Percentiles rank a stretch among this genome's conserved stretches.
Conservation (phyloP, 2,329 filamentous ascomycete species). For the Aspergillus calidoustus region DNA sequence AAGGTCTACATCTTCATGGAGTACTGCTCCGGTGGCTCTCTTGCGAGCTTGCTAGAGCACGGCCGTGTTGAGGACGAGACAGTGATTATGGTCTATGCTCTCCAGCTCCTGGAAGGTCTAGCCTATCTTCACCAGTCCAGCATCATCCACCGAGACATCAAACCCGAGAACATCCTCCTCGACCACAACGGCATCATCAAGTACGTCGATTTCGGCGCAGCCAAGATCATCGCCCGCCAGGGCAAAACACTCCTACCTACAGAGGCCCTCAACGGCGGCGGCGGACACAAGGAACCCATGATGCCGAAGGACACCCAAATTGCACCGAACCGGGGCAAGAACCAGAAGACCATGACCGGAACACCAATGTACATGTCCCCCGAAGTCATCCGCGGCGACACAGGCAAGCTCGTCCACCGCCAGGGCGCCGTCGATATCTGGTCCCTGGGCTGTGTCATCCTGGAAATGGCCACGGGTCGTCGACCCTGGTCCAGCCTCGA, state of each 20-base stretch:
- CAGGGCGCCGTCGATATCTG: conserved; percentile 92
- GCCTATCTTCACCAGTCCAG: conserved; percentile 89
- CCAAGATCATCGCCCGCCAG: conserved; percentile 93
- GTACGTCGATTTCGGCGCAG: conserved; percentile 97
- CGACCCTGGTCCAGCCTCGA: conserved; percentile 94
- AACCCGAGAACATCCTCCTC: conserved; percentile 95
- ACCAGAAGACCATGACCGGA: conserved; percentile 92
- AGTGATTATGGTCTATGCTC: conserved; percentile 93
- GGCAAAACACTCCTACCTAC: conserved; percentile 80
- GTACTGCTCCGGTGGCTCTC: conserved; percentile 92
- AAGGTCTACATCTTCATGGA: conserved; percentile 99
- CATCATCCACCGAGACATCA: conserved; percentile 96
- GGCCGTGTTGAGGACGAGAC: conserved; percentile 97
- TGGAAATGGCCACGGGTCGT: conserved; percentile 95
- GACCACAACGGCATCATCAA: conserved; percentile 99
- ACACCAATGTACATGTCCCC: conserved; percentile 99
- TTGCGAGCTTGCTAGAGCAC: conserved; percentile 88
- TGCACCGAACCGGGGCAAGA: conserved; percentile 44
- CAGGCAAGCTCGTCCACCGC: conserved; percentile 71
- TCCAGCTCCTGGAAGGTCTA: conserved; percentile 91
- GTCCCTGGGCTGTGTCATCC: conserved; percentile 94
- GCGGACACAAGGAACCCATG: conserved; percentile 45
- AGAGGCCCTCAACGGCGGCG: conserved; percentile 53
- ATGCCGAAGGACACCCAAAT: conserved; percentile 37
- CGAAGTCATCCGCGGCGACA: conserved; percentile 93